These are phyloP conservation scores for Helotiales sp. DNA, from an alignment of 2,329 filamentous ascomycete genomes.

Conservation along the genomic window DNA sequence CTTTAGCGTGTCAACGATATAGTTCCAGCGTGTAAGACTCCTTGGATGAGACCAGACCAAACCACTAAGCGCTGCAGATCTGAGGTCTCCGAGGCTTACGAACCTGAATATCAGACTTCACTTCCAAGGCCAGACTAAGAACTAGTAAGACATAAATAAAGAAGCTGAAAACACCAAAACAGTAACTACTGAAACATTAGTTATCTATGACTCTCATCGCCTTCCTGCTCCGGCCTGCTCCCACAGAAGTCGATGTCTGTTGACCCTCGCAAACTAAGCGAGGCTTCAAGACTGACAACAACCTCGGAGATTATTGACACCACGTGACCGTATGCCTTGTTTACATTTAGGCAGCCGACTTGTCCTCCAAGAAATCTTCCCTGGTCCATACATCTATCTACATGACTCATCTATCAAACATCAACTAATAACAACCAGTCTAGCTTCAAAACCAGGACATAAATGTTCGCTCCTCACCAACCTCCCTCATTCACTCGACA, in stretches of 20 bases:
- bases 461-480: neutral
- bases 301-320: neutral
- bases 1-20: too few relatives aligned
- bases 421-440: neutral
- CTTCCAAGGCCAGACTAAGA: too few relatives aligned
- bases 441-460: neutral
- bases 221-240: neutral
- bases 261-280: neutral
- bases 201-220: too few relatives aligned
- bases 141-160: too few relatives aligned
- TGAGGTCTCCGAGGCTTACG: too few relatives aligned
- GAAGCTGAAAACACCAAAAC: too few relatives aligned
- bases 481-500: too few relatives aligned
- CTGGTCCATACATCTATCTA: neutral
- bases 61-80: too few relatives aligned
- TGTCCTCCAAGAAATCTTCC: neutral
- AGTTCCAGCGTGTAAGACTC: too few relatives aligned
- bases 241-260: neutral
- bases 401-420: neutral
- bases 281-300: neutral
- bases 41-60: too few relatives aligned
- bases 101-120: too few relatives aligned
- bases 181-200: too few relatives aligned
- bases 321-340: neutral
- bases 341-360: neutral